Base-by-base conservation (phyloP, 1,284 basidiomycete species). In the Leccinum angustisporum region DNA sequence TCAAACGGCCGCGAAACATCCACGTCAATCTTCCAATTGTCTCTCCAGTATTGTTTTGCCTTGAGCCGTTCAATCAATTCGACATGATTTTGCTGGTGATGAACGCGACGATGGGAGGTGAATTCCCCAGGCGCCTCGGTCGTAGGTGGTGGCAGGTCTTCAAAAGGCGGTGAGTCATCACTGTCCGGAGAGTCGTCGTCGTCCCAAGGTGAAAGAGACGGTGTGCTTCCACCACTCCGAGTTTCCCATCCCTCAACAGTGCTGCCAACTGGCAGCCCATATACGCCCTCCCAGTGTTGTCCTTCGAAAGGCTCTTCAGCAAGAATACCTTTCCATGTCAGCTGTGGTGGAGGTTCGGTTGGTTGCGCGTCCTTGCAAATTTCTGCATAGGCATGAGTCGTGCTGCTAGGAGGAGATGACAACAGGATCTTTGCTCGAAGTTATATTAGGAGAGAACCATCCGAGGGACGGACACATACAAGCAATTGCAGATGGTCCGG, bases 291-390 rank as follows among this genome's bases (percentile, higher is more conserved):
- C 89, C 90, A 91, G 66, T 91, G 90, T 62, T 91, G 85, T 7
- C 88, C 89, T 72, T 90, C 86, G 65, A 90, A 89, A 2, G 90
- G 88, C 59, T 92, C 90, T 67, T 90, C 90, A 1, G 82, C 81
- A 14, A 92, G 79, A 58, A 93, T 91, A n/a, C 85, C 81, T 61
- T 81, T 79, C 91, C 89, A 92, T 11, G 86, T 90, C 9, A 89
- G 72, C 4, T 76, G 67, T 7, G 77, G 71, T 11, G 80, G 74
- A 2, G 76, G 67, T 31, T 74, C 64, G 0, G 78, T 73, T 31
- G 86, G 84, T 8, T 80, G 71, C 1, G 67, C 70, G 40, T 87
- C 76, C 8, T 88, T 76, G 63, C 85, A 82, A 0, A 73, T 61
- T 7, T 83, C 79, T 13, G 86, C 88, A 66, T 79, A 79, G 0